Evolutionary conservation across 1,284 basidiomycete genomes (phyloP), one percentile per base, ranked within the genome.

Genomic region (Sporisorium graminicola): DNA sequence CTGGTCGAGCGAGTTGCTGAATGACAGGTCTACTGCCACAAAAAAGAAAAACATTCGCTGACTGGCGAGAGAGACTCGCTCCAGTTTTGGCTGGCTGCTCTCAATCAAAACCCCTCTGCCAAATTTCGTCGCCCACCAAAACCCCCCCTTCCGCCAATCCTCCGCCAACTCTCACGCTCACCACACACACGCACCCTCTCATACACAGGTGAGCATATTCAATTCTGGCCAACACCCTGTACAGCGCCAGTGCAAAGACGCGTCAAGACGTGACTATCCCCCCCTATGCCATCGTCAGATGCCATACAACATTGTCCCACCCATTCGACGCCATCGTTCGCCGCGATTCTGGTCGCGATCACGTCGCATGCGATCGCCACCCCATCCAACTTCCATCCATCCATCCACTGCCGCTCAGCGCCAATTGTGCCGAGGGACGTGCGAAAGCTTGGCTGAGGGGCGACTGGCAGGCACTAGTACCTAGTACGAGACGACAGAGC

Each of bases 191-290:
- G 22, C 47, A 43, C 54, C 31, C 53, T n/a, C 50, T 49, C 47
- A 49, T 53, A 70, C 43, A 65, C 59, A 70, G 65, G 67, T 75
- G 53, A 75, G 64, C 73, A 70, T 66, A 70, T 71, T 66, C 60
- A 63, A 64, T 58, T 59, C 47, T 42, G 29, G 29, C 42, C 59
- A 57, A 52, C 59, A 24, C 43, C 60, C 52, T n/a, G 27, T 33
- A 43, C 49, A 53, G 49, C 51, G 33, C 44, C 47, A 29, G 27
- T 14, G 18, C 31, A 60, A 42, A 63, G 66, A 75, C 66, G 68
- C 68, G 67, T 71, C 63, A 53, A 63, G 67, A 71, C 67, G 66
- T 67, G 73, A 60, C 49, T 18, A 52, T 75, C 49, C 52, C 60
- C 49, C 37, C 42, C 66, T 35, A 50, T 63, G 58, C 37, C 43